Evolutionary conservation across 1,284 basidiomycete species (phyloP).

Genomic region (Papiliotrema flavescens): DNA sequence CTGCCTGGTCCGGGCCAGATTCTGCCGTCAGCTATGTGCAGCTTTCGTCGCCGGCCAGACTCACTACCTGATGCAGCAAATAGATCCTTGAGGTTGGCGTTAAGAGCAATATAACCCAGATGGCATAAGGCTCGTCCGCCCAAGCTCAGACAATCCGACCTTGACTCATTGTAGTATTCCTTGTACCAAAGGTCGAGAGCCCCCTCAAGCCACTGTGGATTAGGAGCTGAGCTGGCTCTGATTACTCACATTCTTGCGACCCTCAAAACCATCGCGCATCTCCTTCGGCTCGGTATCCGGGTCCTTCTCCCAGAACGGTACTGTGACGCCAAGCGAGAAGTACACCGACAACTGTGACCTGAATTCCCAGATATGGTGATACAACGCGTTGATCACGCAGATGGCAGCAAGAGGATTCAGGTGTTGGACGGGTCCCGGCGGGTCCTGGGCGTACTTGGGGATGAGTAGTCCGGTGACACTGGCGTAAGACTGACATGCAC

Average conservation of each 20-base stretch:
- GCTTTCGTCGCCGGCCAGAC: not conserved
- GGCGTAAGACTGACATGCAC: not conserved
- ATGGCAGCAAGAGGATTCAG: constrained; percentile 18
- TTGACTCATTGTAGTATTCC: constrained; percentile 10
- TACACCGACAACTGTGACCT: constrained; percentile 17
- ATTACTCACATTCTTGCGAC: constrained; percentile 14
- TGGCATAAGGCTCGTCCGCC: constrained; percentile 16
- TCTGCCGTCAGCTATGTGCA: constrained; percentile 2
- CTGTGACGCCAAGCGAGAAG: not conserved
- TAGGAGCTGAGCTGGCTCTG: not conserved
- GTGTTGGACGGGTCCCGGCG: constrained; percentile 3
- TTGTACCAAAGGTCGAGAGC: constrained; percentile 16
- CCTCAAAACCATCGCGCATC: constrained; percentile 15
- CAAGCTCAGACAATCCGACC: not conserved
- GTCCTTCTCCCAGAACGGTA: not conserved
- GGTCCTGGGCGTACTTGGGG: constrained; percentile 3
- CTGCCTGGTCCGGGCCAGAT: constrained; percentile 6
- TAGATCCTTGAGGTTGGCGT: constrained; percentile 15
- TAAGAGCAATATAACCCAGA: constrained; percentile 19
- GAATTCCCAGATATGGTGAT: constrained; percentile 25
- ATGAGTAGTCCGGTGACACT: not conserved
- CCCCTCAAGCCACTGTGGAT: constrained; percentile 16
- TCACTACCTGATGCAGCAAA: constrained; percentile 21
- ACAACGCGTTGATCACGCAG: constrained; percentile 15
- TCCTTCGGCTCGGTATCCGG: constrained; percentile 4